Base-by-base conservation (phyloP, 345 rosid species). In the Eucalyptus curtisii region DNA sequence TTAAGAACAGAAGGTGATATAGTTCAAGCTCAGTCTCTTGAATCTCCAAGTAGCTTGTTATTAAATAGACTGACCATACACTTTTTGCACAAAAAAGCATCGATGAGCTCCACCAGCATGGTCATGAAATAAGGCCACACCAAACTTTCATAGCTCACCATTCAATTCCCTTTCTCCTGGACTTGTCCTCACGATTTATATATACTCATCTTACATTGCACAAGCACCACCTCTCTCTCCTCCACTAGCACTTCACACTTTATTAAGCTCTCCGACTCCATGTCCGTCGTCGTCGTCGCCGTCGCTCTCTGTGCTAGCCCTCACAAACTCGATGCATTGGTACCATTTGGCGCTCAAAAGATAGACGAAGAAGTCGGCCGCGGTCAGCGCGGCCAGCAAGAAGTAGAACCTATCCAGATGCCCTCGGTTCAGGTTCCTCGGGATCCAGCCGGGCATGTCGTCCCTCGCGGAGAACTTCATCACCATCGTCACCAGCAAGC, bases 371-470 rank as follows among this genome's bases (percentile, higher is more conserved):
- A 98, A 91, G 93, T 98, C 99, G 16, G 92, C 93, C 2, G 95
- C 89, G 5, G 99, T 97, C 87, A 97, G 90, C 86, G 92, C 96
- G 45, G 99, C 99, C 86, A 98, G 90, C 22, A 98, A 96, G 95
- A 98, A 98, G 93, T 91, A 97, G 89, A 98, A 98, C 90, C 97
- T 92, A 49, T 98, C 99, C 0, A 98, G 93, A 90, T 97, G 99
- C 30, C 99, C 99, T 87, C 53, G 91, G 95, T 98, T 98, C 37
- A 98, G 95, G 90, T 97, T 97, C 71, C 95, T 92, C 1, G 99
- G 98, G 88, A 98, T 98, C 99, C 99, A 98, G 33, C 99, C 99
- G 3, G 98, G 98, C 94, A 93, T 86, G 45, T 94, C 94, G 82
- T 91, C 96, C 81, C 90, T 93, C 37, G 94, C 88, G 4, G 99